Evolutionary conservation across 805 yeast species (phyloP), one percentile per base, ranked within the genome.

Genomic region (Sugiyamaella americana): DNA sequence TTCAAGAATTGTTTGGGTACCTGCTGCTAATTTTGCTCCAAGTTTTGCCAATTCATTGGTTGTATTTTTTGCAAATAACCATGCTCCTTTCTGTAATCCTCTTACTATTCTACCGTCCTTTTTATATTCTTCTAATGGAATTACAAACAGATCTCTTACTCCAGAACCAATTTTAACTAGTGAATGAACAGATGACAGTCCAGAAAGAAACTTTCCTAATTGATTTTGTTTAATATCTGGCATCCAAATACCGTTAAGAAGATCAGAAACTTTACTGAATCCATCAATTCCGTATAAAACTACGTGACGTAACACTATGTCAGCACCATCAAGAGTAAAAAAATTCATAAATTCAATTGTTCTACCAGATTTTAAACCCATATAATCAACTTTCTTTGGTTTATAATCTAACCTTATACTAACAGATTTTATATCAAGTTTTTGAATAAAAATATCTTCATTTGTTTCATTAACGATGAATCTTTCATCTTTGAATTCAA

Each of bases 161-260:
- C 95, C 95, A 2, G 84, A 73, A 0, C 95, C 89, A 22, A 91
- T 74, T 49, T 82, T 79, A 11, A 85, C 82, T 21, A 88, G 67
- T 0, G 96, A 80, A 51, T 82, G 72, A 4, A 91, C 76, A 0
- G 97, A 91, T 0, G 89, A 82, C 22, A 93, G 67, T 0, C 98
- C 98, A 0, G 88, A 78, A 13, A 93, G 64, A 5, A 93, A 81
- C 1, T 88, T 91, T 5, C 80, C 76, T 10, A 93, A 63, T 64
- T 91, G 98, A 26, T 81, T 82, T n/a, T 76, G 72, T 37, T 80
- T 79, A 49, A 91, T 85, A 61, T 88, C 94, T 0, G 96, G 96
- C 60, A 82, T 76, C 96, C 97, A 93, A 5, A 76, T 69, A n/a
- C 74, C 77, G 48, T 79, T 79, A 35, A 93, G 68, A 13, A 73